A percentile compares a stretch with the other conserved stretches of the same genome.
These are phyloP conservation scores for Diaporthe batatas DNA, from an alignment of 2,329 filamentous ascomycete genomes.

Conservation along the genomic window DNA sequence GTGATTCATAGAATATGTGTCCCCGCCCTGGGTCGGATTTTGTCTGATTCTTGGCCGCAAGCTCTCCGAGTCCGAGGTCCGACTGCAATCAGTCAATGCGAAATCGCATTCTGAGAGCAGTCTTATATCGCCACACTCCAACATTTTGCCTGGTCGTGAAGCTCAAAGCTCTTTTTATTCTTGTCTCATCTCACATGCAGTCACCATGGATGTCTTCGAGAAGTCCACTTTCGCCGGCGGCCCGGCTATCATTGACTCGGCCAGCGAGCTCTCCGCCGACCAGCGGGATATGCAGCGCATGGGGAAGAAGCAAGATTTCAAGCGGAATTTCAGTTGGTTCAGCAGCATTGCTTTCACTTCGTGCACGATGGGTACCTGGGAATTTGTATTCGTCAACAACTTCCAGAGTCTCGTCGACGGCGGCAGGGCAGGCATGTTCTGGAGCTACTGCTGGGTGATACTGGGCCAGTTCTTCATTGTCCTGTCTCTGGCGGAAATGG, in stretches of 20 bases:
- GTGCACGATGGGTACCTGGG: constrained; percentile 21
- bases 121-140: too few relatives aligned
- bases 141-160: too few relatives aligned
- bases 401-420: constrained; percentile 22
- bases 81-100: too few relatives aligned
- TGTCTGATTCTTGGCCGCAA: background rate
- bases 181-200: background rate
- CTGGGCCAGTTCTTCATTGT: constrained; percentile 27
- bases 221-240: background rate
- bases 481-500: constrained; percentile 30
- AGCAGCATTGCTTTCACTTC: constrained; percentile 21
- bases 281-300: constrained; percentile 28
- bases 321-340: constrained; percentile 28
- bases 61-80: background rate
- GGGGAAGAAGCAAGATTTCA: constrained; percentile 29
- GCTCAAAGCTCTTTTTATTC: too few relatives aligned
- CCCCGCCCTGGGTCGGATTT: background rate
- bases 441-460: constrained; percentile 29
- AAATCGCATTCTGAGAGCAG: background rate
- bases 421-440: constrained; percentile 17
- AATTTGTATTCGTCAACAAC: constrained; percentile 21
- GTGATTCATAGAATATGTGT: constrained; percentile 18
- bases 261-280: constrained; percentile 13
- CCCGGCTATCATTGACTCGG: constrained; percentile 4
- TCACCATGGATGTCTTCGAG: background rate